Evolutionary conservation across 2,329 filamentous ascomycete genomes (phyloP), one percentile per base, ranked within the genome.

Genomic region (Venturia pyrina): DNA sequence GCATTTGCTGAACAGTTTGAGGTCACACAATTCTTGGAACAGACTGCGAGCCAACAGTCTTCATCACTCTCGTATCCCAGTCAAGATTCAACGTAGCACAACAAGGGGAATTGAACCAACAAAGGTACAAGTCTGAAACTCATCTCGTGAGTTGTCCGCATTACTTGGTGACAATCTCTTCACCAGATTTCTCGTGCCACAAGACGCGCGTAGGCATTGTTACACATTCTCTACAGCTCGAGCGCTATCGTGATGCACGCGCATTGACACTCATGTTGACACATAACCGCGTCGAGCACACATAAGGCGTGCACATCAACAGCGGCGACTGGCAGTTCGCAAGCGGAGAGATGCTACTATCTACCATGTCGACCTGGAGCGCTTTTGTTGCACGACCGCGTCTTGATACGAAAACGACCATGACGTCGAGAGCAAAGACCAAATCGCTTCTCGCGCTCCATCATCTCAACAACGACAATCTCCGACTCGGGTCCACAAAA

Each of bases 191-290:
- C 50, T 37, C 7, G 50, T 57, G 34, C 50, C 50, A 57, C 50
- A 34, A n/a, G 11, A 19, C 24, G 24, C 50, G 50, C 50, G 34
- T 57, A 34, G 50, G 34, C 50, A 11, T 57, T 37, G 50, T 57
- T 57, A 57, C 50, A 57, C 50, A 57, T 57, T 57, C 50, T 53
- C 21, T 57, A 32, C 50, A 57, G 50, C 50, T 34, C 11, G 50
- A 34, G 50, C 50, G 50, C 32, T 57, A 37, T 37, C 28, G 37
- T 59, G 53, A 59, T 59, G 53, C 53, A 59, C 53, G 6, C 28
- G 53, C 53, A 34, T 15, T 37, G 53, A 37, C 53, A 37, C 53
- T 3, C 53, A 19, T 59, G 5, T 37, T 34, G 17, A 32, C 32
- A 34, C 32, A 59, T 37, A 4, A 59, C 37, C 32, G 28, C 53